Evolutionary conservation across 768 basidiomycete species (phyloP), one percentile per base, ranked within the genome.

Genomic region (Mycena olivaceomarginata): DNA sequence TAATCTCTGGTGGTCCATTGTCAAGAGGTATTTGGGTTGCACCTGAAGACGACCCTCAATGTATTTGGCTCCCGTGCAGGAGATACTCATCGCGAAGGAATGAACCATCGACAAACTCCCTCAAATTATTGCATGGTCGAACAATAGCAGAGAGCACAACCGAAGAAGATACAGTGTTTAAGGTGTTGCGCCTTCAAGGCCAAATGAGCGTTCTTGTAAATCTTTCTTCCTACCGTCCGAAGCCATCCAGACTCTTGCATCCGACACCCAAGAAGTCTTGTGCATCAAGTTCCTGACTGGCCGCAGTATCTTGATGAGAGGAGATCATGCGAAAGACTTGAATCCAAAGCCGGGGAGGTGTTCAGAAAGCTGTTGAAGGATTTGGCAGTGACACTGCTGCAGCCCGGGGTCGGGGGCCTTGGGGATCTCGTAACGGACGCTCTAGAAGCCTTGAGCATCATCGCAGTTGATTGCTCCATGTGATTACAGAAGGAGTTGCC

Each of bases 221-320:
- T 40, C 31, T 31, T 60, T 41, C 31, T 41, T 40, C 16, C 13
- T 37, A 37, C 39, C 60, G 40, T n/a, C n/a, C n/a, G n/a, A n/a
- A n/a, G n/a, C n/a, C n/a, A n/a, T 63, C 60, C 39, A 63, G 11
- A 63, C 53, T 22, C 43, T 56, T 56, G 53, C 53, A 56, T 56
- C 53, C 53, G 39, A 63, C 31, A 60, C 59, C 31, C 13, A 60
- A 12, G 16, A 60, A 39, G 60, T 41, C 18, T 63, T 63, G 39
- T 39, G 60, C 37, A 63, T 63, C 39, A 25, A 41, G 60, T 63
- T 63, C 60, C 18, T 63, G 60, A 63, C 18, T 60, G 25, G 25
- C 25, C 31, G 59, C 31, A 60, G 59, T 60, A 60, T 60, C 18
- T 20, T 63, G 60, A n/a, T 56, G 53, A 8, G 20, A 56, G n/a